Evolutionary conservation across 1,284 basidiomycete species (phyloP).

Genomic region (Neonothopanus nambi): DNA sequence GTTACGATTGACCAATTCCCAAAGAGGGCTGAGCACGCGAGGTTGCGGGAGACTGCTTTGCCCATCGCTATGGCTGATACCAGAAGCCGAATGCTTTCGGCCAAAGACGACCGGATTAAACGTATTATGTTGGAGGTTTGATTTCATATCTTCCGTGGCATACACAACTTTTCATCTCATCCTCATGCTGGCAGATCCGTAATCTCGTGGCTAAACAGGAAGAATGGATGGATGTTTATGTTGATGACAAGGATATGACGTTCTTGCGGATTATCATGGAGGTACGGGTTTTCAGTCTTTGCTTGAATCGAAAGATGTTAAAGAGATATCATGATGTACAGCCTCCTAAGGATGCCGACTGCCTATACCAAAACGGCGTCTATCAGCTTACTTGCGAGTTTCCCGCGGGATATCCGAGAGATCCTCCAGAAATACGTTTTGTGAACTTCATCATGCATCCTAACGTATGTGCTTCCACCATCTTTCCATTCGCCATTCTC

Average conservation of each 20-base stretch:
- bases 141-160: not conserved
- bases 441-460: conserved; percentile 30
- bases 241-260: conserved; percentile 27
- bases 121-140: conserved; percentile 30
- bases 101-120: conserved; percentile 22
- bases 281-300: conserved; percentile 13
- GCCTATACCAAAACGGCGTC: conserved; percentile 27
- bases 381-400: conserved; percentile 28
- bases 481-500: not conserved
- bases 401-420: conserved; percentile 26
- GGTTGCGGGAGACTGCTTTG: conserved; percentile 21
- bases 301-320: not conserved
- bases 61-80: conserved; percentile 14
- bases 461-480: conserved; percentile 22
- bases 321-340: not conserved
- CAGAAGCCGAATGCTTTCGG: not conserved
- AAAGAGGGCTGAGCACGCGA: conserved; percentile 22
- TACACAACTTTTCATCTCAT: not conserved
- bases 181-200: not conserved
- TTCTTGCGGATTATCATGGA: conserved; percentile 29
- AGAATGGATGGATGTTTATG: conserved; percentile 26
- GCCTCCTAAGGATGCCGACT: conserved; percentile 21
- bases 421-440: conserved; percentile 29
- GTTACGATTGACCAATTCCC: conserved; percentile 27
- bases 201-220: not conserved